Base-by-base conservation (phyloP, 768 basidiomycete genomes). In the Lactifluus piperatus region DNA sequence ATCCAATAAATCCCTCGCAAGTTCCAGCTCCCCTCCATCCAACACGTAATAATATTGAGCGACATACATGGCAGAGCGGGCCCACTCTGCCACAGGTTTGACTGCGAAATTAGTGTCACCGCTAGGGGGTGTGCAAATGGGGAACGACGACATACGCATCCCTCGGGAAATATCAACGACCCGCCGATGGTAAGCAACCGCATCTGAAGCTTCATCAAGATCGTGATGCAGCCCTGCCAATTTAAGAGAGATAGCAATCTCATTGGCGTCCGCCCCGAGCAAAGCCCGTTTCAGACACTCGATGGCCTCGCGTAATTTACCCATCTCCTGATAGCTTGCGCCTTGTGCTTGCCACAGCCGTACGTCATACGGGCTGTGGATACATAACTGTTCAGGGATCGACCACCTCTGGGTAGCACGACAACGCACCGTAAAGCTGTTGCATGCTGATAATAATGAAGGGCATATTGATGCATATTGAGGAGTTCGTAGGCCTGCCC, bases 401-500 rank as follows among this genome's bases (percentile, higher is more conserved):
- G 16, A 43, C 30, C 32, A 10, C 39, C 18, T 37, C 29, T 13
- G 48, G 41, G 37, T 16, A 11, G 44, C 26, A 36, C 45, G 29
- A 27, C 18, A 24, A 66, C 76, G 30, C 66, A 93, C 92, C 93
- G 78, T 55, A 98, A 76, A 20, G 94, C 89, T 27, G 94, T 94
- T 4, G 97, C 94, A 67, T 91, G 85, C 68, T 97, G 94, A 69
- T 94, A 98, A 72, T 98, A 99, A 71, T 95, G 85, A 29, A 98
- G 76, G 5, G 95, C 88, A 74, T 98, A 98, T 68, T 91, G 86
- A 62, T 92, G 92, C 94, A 98, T 98, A 68, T 88, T 94, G 54
- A 98, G 74, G 24, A 99, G 78, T 67, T 98, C 95, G 69, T 98
- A 99, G 13, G 95, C 93, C 70, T 99, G 97, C 3, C 95, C 97